phyloP scores from a whole-genome alignment of 768 basidiomycete genomes.

The Leccinum obscurum region DNA sequence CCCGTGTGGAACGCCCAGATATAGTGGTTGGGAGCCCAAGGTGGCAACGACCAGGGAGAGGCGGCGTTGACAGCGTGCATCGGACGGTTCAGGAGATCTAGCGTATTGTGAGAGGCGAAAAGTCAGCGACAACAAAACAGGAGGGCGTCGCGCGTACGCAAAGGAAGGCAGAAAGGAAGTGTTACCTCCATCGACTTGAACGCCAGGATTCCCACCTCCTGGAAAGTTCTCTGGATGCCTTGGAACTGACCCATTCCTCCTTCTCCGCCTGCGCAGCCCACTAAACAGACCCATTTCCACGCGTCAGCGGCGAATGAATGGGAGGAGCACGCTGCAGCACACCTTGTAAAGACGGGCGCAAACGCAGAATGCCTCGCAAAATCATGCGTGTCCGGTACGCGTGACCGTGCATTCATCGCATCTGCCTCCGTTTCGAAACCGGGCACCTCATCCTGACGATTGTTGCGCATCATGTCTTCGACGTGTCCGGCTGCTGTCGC shows the following conservation, averaged over 20 bases:
- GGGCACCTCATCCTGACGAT: slow-evolving; percentile 18
- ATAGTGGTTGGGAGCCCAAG: slow-evolving; percentile 20
- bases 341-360: slow-evolving; percentile 19
- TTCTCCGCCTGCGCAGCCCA: not conserved
- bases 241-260: not conserved
- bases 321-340: not conserved
- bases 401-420: not conserved
- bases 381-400: slow-evolving; percentile 9
- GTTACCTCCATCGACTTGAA: slow-evolving; percentile 20
- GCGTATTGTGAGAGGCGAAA: not conserved
- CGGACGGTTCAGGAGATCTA: slow-evolving; percentile 9
- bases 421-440: slow-evolving; percentile 8
- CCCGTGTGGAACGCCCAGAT: slow-evolving; percentile 27
- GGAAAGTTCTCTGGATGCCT: slow-evolving; percentile 16
- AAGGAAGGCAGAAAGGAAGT: not conserved
- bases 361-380: slow-evolving; percentile 23
- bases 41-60: slow-evolving; percentile 13
- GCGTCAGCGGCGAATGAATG: not conserved
- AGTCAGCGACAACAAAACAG: slow-evolving; percentile 5
- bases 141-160: not conserved
- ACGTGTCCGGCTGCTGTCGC: slow-evolving; percentile 14
- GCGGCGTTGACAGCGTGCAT: not conserved
- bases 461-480: slow-evolving; percentile 25
- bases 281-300: slow-evolving; percentile 3
- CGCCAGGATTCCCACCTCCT: slow-evolving; percentile 20